These are phyloP conservation scores for Mycena sanguinolenta DNA, from an alignment of 768 basidiomycete species.

Conservation along the genomic window DNA sequence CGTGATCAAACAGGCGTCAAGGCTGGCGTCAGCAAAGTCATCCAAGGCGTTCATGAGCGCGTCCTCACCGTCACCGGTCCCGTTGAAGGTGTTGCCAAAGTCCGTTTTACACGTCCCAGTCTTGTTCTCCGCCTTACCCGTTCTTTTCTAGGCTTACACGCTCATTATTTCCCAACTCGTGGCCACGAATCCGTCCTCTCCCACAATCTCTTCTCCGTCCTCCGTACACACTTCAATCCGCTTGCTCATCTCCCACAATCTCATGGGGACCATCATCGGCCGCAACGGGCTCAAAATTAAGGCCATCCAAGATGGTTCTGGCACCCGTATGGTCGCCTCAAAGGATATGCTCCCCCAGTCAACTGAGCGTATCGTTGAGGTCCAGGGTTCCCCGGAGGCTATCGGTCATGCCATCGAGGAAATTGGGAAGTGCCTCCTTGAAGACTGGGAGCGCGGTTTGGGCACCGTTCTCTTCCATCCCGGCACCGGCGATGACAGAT, in stretches of 20 bases:
- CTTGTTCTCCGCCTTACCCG: constrained; percentile 31
- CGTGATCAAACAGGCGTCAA: constrained; percentile 96
- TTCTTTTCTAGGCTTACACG: constrained; percentile 81
- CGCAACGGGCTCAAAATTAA: constrained; percentile 98
- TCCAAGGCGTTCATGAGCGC: constrained; percentile 96
- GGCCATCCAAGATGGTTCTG: constrained; percentile 96
- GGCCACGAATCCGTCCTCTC: constrained; percentile 82
- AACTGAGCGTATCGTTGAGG: constrained; percentile 98
- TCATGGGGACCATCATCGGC: constrained; percentile 99
- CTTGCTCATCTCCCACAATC: constrained; percentile 97
- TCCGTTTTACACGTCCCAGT: constrained; percentile 47
- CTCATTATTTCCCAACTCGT: constrained; percentile 95
- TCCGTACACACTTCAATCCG: constrained; percentile 90
- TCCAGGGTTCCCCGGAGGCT: constrained; percentile 92
- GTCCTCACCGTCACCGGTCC: constrained; percentile 95
- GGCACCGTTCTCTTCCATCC: constrained; percentile 98
- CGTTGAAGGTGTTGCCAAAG: constrained; percentile 94
- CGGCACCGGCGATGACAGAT: constrained; percentile 83
- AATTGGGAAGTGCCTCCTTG: constrained; percentile 94
- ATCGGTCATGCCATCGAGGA: constrained; percentile 96
- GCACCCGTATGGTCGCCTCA: constrained; percentile 97
- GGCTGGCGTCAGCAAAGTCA: constrained; percentile 99
- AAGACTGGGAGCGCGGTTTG: constrained; percentile 95
- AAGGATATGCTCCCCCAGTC: constrained; percentile 99
- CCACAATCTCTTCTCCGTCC: constrained; percentile 76